Evolutionary conservation across 805 yeast genomes (phyloP).

Genomic region (Wickerhamiella hasegawae): DNA sequence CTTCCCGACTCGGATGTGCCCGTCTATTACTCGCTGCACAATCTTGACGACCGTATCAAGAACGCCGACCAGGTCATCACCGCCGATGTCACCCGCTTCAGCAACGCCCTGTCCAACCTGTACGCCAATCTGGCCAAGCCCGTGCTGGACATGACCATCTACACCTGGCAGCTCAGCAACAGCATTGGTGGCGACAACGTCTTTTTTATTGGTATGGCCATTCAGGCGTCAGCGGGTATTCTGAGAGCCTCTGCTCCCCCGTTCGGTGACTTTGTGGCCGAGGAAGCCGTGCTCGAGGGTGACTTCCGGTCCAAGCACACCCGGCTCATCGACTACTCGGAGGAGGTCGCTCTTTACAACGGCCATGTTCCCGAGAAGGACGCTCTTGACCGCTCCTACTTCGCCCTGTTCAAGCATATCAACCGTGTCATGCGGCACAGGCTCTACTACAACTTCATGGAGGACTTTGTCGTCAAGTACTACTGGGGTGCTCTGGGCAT

Average conservation of each 20-base stretch:
- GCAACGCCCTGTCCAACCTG: constrained; percentile 52
- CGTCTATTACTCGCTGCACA: constrained; percentile 57
- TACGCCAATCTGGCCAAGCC: constrained; percentile 81
- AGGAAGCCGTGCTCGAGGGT: constrained; percentile 68
- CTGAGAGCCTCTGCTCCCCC: constrained; percentile 75
- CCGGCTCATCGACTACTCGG: constrained; percentile 59
- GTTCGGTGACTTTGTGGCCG: constrained; percentile 64
- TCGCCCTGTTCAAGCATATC: constrained; percentile 62
- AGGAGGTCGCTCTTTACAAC: constrained; percentile 72
- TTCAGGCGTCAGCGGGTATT: constrained; percentile 63
- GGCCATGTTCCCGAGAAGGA: constrained; percentile 73
- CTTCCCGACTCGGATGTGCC: constrained; percentile 52
- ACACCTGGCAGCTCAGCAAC: constrained; percentile 57
- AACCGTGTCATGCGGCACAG: constrained; percentile 60
- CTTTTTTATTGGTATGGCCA: constrained; percentile 61
- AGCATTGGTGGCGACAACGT: constrained; percentile 46
- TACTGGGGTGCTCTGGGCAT: constrained; percentile 95
- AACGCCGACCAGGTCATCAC: constrained; percentile 79
- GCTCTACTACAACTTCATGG: constrained; percentile 66
- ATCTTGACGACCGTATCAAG: constrained; percentile 36
- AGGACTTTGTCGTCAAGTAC: constrained; percentile 78
- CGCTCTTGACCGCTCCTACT: constrained; percentile 62
- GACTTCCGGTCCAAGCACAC: constrained; percentile 72
- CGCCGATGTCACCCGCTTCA: constrained; percentile 59
- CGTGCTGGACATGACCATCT: constrained; percentile 55